Evolutionary conservation across 441 rosid species (phyloP).

Genomic region (Corymbia citriodora): DNA sequence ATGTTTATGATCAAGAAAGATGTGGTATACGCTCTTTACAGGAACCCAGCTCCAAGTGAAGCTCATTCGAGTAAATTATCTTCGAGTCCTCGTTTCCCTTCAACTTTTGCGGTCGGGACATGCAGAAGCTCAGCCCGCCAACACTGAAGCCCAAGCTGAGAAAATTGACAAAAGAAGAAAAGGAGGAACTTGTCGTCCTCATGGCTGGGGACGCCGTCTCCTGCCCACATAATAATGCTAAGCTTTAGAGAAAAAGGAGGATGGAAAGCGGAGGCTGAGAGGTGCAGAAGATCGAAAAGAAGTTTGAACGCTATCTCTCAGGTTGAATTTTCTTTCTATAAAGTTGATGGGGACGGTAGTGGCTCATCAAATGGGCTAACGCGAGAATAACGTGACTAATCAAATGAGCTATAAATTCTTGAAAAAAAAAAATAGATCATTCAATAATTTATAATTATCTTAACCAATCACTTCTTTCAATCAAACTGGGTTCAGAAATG

Average conservation of each 20-base stretch:
- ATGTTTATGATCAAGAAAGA: neutral
- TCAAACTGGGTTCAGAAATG: neutral
- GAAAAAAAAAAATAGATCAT: too few relatives aligned
- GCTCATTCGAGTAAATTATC: neutral
- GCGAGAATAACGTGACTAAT: too few relatives aligned
- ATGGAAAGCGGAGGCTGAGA: neutral
- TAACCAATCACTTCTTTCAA: neutral
- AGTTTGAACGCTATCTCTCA: neutral
- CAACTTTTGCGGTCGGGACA: neutral
- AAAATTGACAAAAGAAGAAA: neutral
- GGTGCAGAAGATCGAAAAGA: neutral
- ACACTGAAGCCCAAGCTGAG: neutral
- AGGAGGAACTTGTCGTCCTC: neutral
- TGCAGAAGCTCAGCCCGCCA: fast-evolving
- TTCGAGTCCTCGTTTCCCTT: neutral
- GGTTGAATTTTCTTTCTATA: neutral
- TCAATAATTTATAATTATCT: too few relatives aligned
- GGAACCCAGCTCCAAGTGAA: neutral
- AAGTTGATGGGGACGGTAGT: neutral
- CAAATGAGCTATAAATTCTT: too few relatives aligned
- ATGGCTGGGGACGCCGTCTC: neutral
- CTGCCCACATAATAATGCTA: neutral
- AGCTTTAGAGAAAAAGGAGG: neutral
- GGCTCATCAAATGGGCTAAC: too few relatives aligned
- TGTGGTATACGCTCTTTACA: neutral